Evolutionary conservation across 2,329 filamentous ascomycete species (phyloP), one percentile per base, ranked within the genome.

Genomic region (Colletotrichum tropicicola): DNA sequence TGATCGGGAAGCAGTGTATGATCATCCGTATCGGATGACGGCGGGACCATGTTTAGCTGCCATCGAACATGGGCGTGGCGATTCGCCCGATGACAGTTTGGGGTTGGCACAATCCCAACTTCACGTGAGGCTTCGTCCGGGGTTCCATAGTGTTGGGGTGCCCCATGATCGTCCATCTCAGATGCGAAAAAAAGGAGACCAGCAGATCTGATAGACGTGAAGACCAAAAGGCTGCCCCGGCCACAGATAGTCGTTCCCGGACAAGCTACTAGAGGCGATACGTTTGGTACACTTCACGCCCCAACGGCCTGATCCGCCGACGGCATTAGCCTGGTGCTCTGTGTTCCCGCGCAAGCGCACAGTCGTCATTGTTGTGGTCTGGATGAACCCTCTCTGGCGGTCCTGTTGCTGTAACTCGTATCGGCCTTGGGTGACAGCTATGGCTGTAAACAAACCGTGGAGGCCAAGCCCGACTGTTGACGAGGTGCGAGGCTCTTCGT

Each of bases 251-350:
- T n/a, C n/a, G n/a, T n/a, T n/a, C n/a, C n/a, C n/a, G n/a, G n/a
- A n/a, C n/a, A n/a, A n/a, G n/a, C n/a, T n/a, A n/a, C n/a, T n/a
- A n/a, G n/a, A 30, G 28, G 28, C 28, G 28, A 30, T 30, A 30
- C 6, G 21, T 21, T 35, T 41, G 41, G 19, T 45, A 39, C 30
- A 41, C 30, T 37, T 6, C 15, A 39, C 19, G 15, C 37, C 39
- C 17, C 23, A 44, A 47, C 59, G 43, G 59, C 27, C 43, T 48
- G 32, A 57, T 53, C 60, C 60, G 39, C 25, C 17, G 23, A 54
- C 13, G 39, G 59, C 30, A 45, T 32, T 41, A 49, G 35, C 44
- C n/a, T n/a, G n/a, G n/a, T 15, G 17, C 23, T 23, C 25, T 41
- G 25, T 30, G 37, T 30, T 25, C 44, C 32, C 27, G 37, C 32